Evolutionary conservation across 352 stramenopile genomes (phyloP).

Genomic region (Phytophthora pisi): DNA sequence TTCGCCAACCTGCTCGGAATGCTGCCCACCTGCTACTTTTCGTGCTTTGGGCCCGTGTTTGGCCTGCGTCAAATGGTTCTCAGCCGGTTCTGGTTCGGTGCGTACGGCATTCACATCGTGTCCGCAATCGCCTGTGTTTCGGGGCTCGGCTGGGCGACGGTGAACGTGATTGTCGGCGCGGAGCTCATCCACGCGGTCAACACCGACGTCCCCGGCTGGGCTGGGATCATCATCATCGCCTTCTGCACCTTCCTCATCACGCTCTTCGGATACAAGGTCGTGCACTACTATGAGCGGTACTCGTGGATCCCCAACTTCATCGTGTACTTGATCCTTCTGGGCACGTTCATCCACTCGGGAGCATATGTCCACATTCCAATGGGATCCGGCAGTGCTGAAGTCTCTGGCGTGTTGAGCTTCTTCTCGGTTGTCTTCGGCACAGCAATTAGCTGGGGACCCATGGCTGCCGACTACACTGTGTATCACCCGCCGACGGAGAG

Average conservation of each 20-base stretch:
- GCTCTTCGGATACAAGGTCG: conserved; percentile 53
- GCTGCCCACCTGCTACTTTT: conserved; percentile 21
- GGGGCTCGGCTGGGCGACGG: conserved; percentile 43
- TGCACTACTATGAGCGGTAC: conserved; percentile 55
- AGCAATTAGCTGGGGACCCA: conserved; percentile 41
- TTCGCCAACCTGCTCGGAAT: conserved; percentile 29
- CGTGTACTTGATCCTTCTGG: conserved; percentile 46
- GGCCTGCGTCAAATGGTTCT: conserved; percentile 32
- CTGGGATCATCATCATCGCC: conserved; percentile 50
- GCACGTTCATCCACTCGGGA: conserved; percentile 41
- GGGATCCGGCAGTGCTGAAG: conserved; percentile 38
- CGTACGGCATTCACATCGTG: conserved; percentile 25
- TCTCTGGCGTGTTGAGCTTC: conserved; percentile 45
- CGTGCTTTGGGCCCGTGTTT: conserved; percentile 24
- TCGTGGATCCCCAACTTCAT: conserved; percentile 52
- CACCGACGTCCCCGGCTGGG: conserved; percentile 41
- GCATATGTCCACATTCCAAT: conserved; percentile 52
- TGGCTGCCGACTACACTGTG: conserved; percentile 49
- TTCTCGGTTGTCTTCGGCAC: conserved; percentile 42
- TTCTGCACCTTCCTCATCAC: conserved; percentile 48
- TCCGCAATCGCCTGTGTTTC: conserved; percentile 32
- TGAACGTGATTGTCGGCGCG: conserved; percentile 52
- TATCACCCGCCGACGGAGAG: conserved; percentile 46
- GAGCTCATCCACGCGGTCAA: conserved; percentile 48
- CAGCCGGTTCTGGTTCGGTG: conserved; percentile 28